A percentile compares a stretch with the other conserved stretches of the same genome.
These are phyloP conservation scores for Pseudogymnoascus sp. DNA, from an alignment of 2,329 filamentous ascomycete species.

Conservation along the genomic window DNA sequence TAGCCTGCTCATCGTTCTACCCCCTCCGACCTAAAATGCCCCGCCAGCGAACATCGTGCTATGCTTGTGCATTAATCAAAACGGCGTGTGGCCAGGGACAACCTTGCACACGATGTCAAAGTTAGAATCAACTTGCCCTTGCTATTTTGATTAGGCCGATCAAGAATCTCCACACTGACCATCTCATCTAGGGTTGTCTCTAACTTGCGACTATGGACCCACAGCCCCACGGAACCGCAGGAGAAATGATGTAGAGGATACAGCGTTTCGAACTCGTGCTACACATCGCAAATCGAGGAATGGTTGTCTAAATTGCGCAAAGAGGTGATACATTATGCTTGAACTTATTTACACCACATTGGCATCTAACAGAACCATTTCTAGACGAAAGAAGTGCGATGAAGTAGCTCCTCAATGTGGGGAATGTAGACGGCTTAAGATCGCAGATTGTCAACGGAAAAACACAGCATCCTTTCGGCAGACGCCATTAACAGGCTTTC, in stretches of 20 bases:
- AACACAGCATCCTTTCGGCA: not conserved
- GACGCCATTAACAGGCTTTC: not conserved
- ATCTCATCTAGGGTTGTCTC: not conserved
- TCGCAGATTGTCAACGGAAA: not conserved
- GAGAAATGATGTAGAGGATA: not conserved
- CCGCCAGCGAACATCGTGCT: conserved; percentile 1
- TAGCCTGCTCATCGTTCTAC: not conserved
- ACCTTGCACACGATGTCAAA: conserved; percentile 3
- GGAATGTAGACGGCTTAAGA: conserved; percentile 5
- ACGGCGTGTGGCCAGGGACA: not conserved
- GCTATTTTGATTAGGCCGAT: not conserved
- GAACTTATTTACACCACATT: not conserved
- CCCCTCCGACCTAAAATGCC: conserved; percentile 9
- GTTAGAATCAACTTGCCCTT: not conserved
- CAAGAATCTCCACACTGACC: not conserved
- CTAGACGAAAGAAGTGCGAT: conserved; percentile 10
- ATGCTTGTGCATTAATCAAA: conserved; percentile 6
- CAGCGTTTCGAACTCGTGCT: not conserved
- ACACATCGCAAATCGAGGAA: conserved; percentile 1
- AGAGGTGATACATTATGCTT: not conserved
- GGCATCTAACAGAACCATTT: not conserved
- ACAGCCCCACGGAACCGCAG: not conserved
- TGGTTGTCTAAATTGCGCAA: conserved; percentile 6
- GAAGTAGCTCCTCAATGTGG: conserved; percentile 7
- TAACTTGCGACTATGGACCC: not conserved